Evolutionary conservation across 441 rosid genomes (phyloP).

Genomic region (Breynia disticha): DNA sequence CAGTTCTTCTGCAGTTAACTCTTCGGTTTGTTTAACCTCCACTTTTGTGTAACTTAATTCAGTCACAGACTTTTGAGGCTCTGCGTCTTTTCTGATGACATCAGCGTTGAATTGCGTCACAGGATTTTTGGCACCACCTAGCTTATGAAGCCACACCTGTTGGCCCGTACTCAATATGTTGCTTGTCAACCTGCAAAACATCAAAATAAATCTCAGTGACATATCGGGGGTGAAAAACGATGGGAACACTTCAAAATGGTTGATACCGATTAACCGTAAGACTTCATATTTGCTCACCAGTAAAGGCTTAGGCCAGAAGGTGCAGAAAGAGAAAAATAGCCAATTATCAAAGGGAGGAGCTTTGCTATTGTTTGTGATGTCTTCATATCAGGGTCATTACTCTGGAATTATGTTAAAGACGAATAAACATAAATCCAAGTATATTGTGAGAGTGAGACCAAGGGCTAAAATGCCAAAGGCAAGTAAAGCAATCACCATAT

Average conservation of each 20-base stretch:
- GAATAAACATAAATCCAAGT: too few species aligned
- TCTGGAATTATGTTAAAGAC: conserved; percentile 26
- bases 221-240: conserved; percentile 4
- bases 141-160: conserved; percentile 92
- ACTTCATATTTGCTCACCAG: conserved; percentile 47
- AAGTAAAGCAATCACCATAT: too few species aligned
- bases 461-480: too few species aligned
- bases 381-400: conserved; percentile 77
- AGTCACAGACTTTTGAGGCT: conserved; percentile 25
- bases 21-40: conserved; percentile 26
- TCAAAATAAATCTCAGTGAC: conserved; percentile 12
- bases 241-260: too few species aligned
- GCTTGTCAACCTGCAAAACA: conserved; percentile 67
- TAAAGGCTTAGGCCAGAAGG: conserved; percentile 98
- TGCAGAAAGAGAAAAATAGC: conserved; percentile 89
- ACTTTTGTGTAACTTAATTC: conserved; percentile 3
- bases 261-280: conserved; percentile 11
- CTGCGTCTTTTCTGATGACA: conserved; percentile 34
- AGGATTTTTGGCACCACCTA: conserved; percentile 66
- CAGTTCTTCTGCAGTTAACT: conserved; percentile 39
- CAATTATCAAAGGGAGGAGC: conserved; percentile 80
- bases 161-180: conserved; percentile 83
- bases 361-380: conserved; percentile 75
- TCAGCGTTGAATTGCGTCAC: conserved; percentile 30
- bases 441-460: too few species aligned